Percentiles rank a stretch among this genome's conserved stretches.
phyloP scores from a whole-genome alignment of 176 grass and related monocot genomes.

The Thinopyrum elongatum region DNA sequence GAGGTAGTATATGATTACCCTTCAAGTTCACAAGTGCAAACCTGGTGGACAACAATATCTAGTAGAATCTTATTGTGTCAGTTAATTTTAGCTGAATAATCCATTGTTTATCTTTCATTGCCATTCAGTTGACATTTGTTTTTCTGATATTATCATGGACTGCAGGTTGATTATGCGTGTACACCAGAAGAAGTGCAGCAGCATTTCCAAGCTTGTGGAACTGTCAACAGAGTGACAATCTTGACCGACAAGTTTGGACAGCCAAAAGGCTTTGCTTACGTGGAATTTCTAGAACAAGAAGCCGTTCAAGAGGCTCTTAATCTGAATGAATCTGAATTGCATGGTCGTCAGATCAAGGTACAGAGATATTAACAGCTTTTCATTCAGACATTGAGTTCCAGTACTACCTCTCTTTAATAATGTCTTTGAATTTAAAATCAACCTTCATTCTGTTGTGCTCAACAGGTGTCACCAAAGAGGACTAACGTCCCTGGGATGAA shows the following conservation, averaged over 20 bases:
- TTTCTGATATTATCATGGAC: neutral
- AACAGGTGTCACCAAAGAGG: constrained; percentile 59
- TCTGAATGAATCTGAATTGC: constrained; percentile 64
- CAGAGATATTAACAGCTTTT: neutral
- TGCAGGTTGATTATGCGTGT: constrained; percentile 62
- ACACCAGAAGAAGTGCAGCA: constrained; percentile 68
- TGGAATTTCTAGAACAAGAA: constrained; percentile 68
- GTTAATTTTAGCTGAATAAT: neutral
- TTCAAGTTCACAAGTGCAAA: neutral
- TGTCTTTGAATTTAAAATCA: neutral
- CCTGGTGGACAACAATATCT: neutral
- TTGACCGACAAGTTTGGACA: constrained; percentile 68
- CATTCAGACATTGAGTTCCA: neutral
- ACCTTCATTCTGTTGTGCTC: neutral
- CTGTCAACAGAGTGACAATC: constrained; percentile 58
- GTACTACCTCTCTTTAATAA: neutral
- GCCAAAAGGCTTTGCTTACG: constrained; percentile 63
- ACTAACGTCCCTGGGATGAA: constrained; percentile 71
- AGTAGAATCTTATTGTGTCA: neutral
- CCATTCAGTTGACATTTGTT: neutral
- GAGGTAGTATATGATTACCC: neutral
- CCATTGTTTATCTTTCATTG: neutral
- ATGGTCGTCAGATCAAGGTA: constrained; percentile 68
- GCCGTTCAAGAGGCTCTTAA: constrained; percentile 55
- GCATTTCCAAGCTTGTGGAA: constrained; percentile 71